These are phyloP conservation scores for Sporothrix humicola DNA, from an alignment of 2,329 filamentous ascomycete species.

Conservation along the genomic window DNA sequence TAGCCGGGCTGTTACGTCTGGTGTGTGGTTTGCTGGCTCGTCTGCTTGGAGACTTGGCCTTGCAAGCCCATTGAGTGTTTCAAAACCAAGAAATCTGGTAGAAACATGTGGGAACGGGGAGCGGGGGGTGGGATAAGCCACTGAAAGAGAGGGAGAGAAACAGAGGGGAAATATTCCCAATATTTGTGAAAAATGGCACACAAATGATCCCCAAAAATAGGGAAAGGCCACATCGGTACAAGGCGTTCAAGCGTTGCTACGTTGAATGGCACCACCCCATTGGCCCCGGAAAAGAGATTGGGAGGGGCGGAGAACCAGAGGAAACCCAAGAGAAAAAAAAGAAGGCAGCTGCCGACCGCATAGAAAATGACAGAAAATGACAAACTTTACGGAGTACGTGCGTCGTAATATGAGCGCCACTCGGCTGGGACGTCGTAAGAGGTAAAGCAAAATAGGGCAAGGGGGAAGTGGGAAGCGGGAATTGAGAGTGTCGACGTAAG, in stretches of 20 bases:
- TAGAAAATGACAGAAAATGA: neutral
- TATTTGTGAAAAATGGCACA: too few species aligned
- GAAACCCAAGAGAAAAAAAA: neutral
- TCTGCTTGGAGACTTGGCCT: neutral
- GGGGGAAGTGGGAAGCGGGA: neutral
- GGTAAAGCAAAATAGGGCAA: neutral
- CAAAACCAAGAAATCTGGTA: slow-evolving; percentile 20
- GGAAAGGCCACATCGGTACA: slow-evolving; percentile 17
- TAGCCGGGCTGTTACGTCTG: neutral
- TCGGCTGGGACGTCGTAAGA: neutral
- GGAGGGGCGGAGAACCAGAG: slow-evolving; percentile 13
- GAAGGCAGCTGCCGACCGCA: neutral
- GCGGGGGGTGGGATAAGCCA: slow-evolving; percentile 2
- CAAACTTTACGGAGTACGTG: neutral
- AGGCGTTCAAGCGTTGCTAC: slow-evolving; percentile 18
- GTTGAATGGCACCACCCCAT: slow-evolving; percentile 26
- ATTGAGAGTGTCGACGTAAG: neutral
- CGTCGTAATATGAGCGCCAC: neutral
- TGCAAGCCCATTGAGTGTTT: slow-evolving; percentile 18
- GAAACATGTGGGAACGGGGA: slow-evolving; percentile 6
- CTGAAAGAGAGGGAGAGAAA: neutral
- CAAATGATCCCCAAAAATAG: neutral
- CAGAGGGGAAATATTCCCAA: too few species aligned
- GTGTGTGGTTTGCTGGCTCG: neutral
- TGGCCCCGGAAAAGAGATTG: slow-evolving; percentile 26